Evolutionary conservation across 139 green algal genomes (phyloP).

Genomic region (Chlorella sp.): DNA sequence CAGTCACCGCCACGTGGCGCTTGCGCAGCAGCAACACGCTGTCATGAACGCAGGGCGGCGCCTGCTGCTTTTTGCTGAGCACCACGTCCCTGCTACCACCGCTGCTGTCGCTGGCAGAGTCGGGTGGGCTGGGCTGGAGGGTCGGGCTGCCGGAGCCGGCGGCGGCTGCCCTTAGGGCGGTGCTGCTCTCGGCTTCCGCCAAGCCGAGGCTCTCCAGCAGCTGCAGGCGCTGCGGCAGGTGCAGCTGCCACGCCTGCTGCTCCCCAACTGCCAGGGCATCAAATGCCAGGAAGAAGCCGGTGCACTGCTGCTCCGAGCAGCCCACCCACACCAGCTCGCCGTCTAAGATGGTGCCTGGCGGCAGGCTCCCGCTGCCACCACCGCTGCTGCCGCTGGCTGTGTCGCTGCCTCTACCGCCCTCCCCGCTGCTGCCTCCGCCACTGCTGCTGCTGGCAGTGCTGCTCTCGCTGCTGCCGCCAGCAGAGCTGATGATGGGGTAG

Average conservation of each 20-base stretch:
- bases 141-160: too few relatives aligned
- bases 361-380: background rate
- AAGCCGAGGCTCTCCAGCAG: background rate
- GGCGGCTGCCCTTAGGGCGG: background rate
- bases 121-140: too few relatives aligned
- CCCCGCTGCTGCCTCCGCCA: too few relatives aligned
- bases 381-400: background rate
- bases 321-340: conserved; percentile 7
- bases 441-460: background rate
- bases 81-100: background rate
- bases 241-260: background rate
- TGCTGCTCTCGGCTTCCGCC: background rate
- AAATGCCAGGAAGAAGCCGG: conserved; percentile 19
- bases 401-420: background rate
- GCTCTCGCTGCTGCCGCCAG: too few relatives aligned
- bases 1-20: background rate
- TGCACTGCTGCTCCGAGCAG: background rate
- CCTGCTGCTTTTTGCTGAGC: conserved; percentile 8
- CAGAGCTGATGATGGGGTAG: background rate
- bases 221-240: background rate
- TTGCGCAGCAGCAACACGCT: background rate
- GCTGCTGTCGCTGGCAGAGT: background rate
- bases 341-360: background rate
- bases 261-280: background rate
- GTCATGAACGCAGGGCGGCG: background rate